Evolutionary conservation across 306 rosid species (phyloP).

Genomic region (Prunus persica): DNA sequence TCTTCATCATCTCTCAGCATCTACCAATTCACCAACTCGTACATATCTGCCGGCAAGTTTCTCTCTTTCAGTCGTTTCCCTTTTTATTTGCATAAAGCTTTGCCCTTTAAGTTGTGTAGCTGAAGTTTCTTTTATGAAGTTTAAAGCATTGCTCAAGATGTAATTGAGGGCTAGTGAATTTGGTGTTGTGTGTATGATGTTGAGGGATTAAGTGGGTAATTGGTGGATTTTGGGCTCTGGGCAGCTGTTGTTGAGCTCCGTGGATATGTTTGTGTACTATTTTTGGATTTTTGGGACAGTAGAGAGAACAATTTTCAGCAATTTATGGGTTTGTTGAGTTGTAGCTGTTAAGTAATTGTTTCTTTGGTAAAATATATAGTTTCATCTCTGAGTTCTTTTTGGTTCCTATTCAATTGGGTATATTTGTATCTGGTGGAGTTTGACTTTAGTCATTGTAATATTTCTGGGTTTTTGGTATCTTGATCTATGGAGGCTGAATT

Average conservation of each 20-base stretch:
- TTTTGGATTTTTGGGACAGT: slow-evolving; percentile 46
- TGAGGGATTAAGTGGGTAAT: not conserved
- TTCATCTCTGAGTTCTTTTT: not conserved
- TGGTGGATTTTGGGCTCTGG: slow-evolving; percentile 40
- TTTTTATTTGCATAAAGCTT: not conserved
- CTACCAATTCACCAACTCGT: not conserved
- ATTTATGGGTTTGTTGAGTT: not conserved
- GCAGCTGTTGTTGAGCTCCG: slow-evolving; percentile 43
- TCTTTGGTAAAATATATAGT: slow-evolving; percentile 2
- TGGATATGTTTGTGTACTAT: slow-evolving; percentile 46
- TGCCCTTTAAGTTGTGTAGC: not conserved
- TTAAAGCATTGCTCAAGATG: not conserved
- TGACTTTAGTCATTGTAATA: not conserved
- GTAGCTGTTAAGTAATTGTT: slow-evolving; percentile 18
- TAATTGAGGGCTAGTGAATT: not conserved
- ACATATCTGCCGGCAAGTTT: slow-evolving; percentile 2
- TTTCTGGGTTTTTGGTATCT: not conserved
- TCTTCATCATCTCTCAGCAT: not conserved
- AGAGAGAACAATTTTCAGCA: not conserved
- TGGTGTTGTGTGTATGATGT: not conserved
- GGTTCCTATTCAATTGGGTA: slow-evolving; percentile 20
- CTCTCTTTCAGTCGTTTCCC: not conserved
- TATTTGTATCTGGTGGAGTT: slow-evolving; percentile 11
- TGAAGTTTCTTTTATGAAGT: not conserved
- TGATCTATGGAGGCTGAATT: slow-evolving; percentile 66